These are phyloP conservation scores for Trametes cubensis DNA, from an alignment of 768 basidiomycete species.

Conservation along the genomic window DNA sequence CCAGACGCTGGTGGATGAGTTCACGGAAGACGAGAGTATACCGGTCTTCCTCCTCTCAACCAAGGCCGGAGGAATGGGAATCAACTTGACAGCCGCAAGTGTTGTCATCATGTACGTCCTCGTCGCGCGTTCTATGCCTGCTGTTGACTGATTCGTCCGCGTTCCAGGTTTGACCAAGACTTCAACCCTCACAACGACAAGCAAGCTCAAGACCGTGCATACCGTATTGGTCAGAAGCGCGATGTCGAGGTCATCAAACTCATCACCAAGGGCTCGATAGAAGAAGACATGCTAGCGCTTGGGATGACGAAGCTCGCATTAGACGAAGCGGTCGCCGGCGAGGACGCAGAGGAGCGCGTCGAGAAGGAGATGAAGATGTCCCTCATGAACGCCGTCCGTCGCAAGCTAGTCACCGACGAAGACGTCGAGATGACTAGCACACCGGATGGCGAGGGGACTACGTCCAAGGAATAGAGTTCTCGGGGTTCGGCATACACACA, in stretches of 20 bases:
- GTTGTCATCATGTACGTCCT: constrained; percentile 84
- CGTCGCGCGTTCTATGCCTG: not conserved
- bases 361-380: constrained; percentile 81
- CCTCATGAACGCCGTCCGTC: constrained; percentile 80
- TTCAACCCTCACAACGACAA: constrained; percentile 98
- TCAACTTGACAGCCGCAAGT: constrained; percentile 94
- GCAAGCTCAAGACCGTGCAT: constrained; percentile 96
- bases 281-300: constrained; percentile 92
- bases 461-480: not conserved
- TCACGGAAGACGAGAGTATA: constrained; percentile 84
- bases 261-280: constrained; percentile 88
- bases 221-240: constrained; percentile 93
- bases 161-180: constrained; percentile 87
- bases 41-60: constrained; percentile 89
- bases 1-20: constrained; percentile 93
- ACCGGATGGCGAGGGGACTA: not conserved
- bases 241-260: constrained; percentile 95
- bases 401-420: constrained; percentile 59
- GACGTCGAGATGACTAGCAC: constrained; percentile 21
- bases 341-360: constrained; percentile 60
- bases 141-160: constrained; percentile 9
- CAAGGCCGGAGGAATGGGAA: constrained; percentile 94
- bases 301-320: constrained; percentile 89
- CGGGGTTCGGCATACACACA: not conserved
- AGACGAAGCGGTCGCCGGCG: constrained; percentile 93